phyloP scores from a whole-genome alignment of 495 filamentous ascomycete genomes.

The Acidomyces sp. region DNA sequence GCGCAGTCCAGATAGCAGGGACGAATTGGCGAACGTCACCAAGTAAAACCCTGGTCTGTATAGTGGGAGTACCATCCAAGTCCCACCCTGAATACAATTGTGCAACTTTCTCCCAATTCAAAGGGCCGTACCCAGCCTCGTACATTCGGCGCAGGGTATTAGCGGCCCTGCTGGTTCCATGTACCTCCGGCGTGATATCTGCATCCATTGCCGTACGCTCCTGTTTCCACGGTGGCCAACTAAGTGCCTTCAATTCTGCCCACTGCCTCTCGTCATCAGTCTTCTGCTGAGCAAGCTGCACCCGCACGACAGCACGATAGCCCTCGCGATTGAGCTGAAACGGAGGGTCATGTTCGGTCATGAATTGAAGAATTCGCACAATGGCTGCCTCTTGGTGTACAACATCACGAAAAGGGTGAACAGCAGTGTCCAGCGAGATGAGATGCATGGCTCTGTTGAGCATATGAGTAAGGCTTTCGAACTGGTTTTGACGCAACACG shows the following conservation, averaged over 20 bases:
- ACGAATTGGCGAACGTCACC: neutral
- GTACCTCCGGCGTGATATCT: conserved; percentile 38
- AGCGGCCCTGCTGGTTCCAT: conserved; percentile 44
- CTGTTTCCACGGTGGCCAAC: conserved; percentile 64
- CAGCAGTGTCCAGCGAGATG: conserved; percentile 39
- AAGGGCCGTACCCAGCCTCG: conserved; percentile 48
- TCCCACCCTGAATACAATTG: conserved; percentile 53
- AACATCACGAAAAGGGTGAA: conserved; percentile 37
- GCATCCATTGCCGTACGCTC: conserved; percentile 46
- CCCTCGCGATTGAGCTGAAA: conserved; percentile 47
- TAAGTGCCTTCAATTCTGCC: conserved; percentile 44
- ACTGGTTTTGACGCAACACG: neutral
- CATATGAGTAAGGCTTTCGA: conserved; percentile 22
- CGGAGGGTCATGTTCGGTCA: conserved; percentile 44
- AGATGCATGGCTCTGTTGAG: conserved; percentile 43
- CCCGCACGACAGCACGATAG: conserved; percentile 44
- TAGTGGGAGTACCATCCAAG: conserved; percentile 53
- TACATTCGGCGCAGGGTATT: conserved; percentile 44
- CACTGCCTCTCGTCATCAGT: conserved; percentile 44
- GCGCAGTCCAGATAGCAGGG: conserved; percentile 42
- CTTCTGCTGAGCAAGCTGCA: conserved; percentile 54
- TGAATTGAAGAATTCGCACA: conserved; percentile 47
- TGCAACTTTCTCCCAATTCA: conserved; percentile 44
- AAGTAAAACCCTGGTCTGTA: conserved; percentile 37
- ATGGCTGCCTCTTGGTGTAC: conserved; percentile 46